phyloP scores from a whole-genome alignment of 2,329 filamentous ascomycete species.

The Tothia fuscella region DNA sequence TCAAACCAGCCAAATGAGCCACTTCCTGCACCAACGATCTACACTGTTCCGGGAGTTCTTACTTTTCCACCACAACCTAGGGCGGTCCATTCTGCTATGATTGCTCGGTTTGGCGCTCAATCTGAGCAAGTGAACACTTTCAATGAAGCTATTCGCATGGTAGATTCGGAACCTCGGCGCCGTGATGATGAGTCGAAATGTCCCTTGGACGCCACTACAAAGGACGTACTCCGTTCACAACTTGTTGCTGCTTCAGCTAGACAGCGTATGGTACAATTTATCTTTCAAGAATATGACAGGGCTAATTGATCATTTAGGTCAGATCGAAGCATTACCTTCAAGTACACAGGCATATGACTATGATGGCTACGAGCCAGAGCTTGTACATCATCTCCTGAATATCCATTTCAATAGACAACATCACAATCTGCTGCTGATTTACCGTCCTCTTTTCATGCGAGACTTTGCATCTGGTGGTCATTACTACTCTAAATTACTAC shows the following conservation, averaged over 20 bases:
- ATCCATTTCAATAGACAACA: conserved; percentile 37
- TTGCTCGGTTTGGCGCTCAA: too few species aligned
- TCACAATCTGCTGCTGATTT: conserved; percentile 33
- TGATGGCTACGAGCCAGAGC: conserved; percentile 9
- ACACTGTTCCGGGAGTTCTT: too few species aligned
- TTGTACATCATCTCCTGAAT: conserved; percentile 12
- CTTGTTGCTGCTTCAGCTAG: conserved; percentile 8
- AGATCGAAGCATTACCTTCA: conserved; percentile 4
- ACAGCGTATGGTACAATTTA: not conserved
- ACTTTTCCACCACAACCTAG: too few species aligned
- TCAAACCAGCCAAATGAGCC: too few species aligned
- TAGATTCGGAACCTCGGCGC: too few species aligned
- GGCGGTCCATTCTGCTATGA: too few species aligned
- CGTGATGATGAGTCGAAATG: too few species aligned
- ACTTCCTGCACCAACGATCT: too few species aligned
- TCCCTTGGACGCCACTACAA: conserved; percentile 1
- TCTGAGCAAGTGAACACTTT: too few species aligned
- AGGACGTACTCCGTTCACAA: conserved; percentile 1
- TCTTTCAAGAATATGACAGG: not conserved
- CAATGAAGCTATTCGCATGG: too few species aligned
- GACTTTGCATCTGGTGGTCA: conserved; percentile 36
- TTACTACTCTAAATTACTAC: conserved; percentile 42
- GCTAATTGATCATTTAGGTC: not conserved
- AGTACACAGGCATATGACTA: conserved; percentile 8
- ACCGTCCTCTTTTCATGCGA: conserved; percentile 31